Percentiles rank a stretch among this genome's conserved stretches.
These are phyloP conservation scores for Intubia oerlemansii DNA, from an alignment of 2,329 filamentous ascomycete genomes.

Conservation along the genomic window DNA sequence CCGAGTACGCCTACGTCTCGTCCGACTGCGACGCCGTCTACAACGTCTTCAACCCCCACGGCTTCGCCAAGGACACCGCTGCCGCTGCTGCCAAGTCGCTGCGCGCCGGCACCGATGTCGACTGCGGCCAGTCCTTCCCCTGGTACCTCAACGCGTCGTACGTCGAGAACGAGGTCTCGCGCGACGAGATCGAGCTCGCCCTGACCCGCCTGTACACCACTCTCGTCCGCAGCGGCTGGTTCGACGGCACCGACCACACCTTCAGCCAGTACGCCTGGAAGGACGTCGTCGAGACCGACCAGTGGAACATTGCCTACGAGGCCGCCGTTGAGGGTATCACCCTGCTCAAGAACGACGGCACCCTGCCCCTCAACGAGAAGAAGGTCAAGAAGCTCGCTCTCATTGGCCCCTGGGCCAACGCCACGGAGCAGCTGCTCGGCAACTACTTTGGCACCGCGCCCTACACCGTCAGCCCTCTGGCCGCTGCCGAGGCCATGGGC, in stretches of 20 bases:
- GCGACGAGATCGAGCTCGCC: too few relatives aligned
- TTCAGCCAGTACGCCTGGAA: constrained; percentile 28
- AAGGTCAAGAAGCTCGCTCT: too few relatives aligned
- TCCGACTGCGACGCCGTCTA: constrained; percentile 12
- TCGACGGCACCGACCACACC: constrained; percentile 20
- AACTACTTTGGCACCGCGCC: constrained; percentile 35
- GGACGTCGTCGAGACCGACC: constrained; percentile 32
- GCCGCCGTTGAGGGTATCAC: constrained; percentile 26
- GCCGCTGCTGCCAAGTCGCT: constrained; percentile 6
- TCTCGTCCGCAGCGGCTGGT: too few relatives aligned
- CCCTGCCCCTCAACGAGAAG: constrained; percentile 18
- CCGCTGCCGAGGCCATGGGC: constrained; percentile 27
- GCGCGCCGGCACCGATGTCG: constrained; percentile 13
- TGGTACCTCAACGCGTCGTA: too few relatives aligned
- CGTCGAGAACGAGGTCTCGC: too few relatives aligned
- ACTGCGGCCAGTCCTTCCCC: constrained; percentile 17
- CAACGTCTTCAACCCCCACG: constrained; percentile 17
- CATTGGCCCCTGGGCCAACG: constrained; percentile 34
- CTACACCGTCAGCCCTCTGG: constrained; percentile 30
- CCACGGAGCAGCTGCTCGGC: constrained; percentile 27
- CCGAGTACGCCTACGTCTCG: constrained; percentile 27
- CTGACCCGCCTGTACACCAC: too few relatives aligned
- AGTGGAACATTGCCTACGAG: constrained; percentile 31
- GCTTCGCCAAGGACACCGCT: constrained; percentile 8
- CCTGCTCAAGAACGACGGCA: constrained; percentile 31